Percentiles rank a stretch among this genome's conserved stretches.
Conservation (phyloP, 2,329 filamentous ascomycete genomes). For the Hirsutella thompsonii region DNA sequence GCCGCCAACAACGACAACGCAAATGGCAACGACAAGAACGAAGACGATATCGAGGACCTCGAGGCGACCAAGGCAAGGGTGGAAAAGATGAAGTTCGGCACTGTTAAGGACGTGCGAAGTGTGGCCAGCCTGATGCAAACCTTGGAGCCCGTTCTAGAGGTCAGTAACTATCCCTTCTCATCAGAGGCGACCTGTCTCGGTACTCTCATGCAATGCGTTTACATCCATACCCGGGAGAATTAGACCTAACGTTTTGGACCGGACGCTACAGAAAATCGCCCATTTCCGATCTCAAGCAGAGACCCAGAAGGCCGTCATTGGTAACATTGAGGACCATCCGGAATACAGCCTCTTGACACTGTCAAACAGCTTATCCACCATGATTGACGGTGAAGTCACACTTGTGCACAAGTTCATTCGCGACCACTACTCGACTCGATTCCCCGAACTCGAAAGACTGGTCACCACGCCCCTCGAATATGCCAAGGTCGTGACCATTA, state of each 20-base stretch:
- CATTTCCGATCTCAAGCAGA: slow-evolving; percentile 60
- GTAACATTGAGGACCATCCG: slow-evolving; percentile 82
- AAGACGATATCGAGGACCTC: slow-evolving; percentile 45
- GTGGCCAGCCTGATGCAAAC: slow-evolving; percentile 73
- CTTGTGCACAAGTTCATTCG: slow-evolving; percentile 93
- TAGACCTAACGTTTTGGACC: slow-evolving; percentile 54
- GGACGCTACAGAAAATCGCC: slow-evolving; percentile 59
- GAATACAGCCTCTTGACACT: slow-evolving; percentile 83
- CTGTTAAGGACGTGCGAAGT: slow-evolving; percentile 64
- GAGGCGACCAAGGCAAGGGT: slow-evolving; percentile 65
- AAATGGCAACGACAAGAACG: slow-evolving; percentile 36
- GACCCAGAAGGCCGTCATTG: slow-evolving; percentile 52
- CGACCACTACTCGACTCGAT: slow-evolving; percentile 88
- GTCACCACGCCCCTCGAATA: slow-evolving; percentile 90
- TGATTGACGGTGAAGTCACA: slow-evolving; percentile 85
- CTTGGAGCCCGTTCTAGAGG: slow-evolving; percentile 69
- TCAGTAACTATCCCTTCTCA: slow-evolving; percentile 33
- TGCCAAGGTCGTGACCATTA: slow-evolving; percentile 84
- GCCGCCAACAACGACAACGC: slow-evolving; percentile 31
- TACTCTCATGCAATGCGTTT: slow-evolving; percentile 32
- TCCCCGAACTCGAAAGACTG: slow-evolving; percentile 82
- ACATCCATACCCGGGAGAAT: slow-evolving; percentile 42
- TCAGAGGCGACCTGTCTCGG: not conserved
- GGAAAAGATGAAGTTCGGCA: slow-evolving; percentile 68
- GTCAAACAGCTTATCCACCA: slow-evolving; percentile 79